phyloP scores from a whole-genome alignment of 371 early-diverging fungal species.

The Gilbertella persicaria region DNA sequence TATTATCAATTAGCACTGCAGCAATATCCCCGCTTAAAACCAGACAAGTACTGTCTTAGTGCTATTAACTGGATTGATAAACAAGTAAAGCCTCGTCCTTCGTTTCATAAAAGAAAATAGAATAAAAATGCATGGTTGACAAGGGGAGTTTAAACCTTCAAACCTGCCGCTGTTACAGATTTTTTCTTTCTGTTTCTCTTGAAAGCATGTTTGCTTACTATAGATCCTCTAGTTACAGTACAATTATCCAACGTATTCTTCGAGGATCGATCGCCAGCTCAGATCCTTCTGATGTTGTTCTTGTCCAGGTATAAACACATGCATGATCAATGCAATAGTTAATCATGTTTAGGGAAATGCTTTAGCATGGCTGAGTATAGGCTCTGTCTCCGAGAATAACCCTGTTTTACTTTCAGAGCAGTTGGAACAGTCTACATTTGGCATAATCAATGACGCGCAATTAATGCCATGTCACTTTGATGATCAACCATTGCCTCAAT shows the following conservation, averaged over 20 bases:
- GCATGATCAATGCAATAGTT: too few relatives aligned
- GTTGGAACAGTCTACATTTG: slow-evolving; percentile 38
- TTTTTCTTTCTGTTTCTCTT: too few relatives aligned
- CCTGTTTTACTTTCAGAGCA: slow-evolving; percentile 9
- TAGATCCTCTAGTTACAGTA: slow-evolving; percentile 27
- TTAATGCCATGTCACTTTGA: slow-evolving; percentile 20
- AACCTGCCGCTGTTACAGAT: too few relatives aligned
- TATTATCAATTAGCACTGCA: slow-evolving; percentile 27
- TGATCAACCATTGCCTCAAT: neutral
- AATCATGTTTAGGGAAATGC: slow-evolving; percentile 22
- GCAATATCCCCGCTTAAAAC: slow-evolving; percentile 23
- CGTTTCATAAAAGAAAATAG: too few relatives aligned
- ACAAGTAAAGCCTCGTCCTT: neutral
- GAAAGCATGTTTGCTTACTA: slow-evolving; percentile 43
- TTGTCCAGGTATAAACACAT: too few relatives aligned
- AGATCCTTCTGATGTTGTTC: slow-evolving; percentile 19
- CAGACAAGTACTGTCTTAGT: slow-evolving; percentile 18
- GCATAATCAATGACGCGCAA: slow-evolving; percentile 33
- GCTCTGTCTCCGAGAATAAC: neutral
- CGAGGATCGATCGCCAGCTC: slow-evolving; percentile 23
- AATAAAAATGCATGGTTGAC: too few relatives aligned
- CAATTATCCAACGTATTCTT: slow-evolving; percentile 30
- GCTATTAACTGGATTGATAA: slow-evolving; percentile 16
- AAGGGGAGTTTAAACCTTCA: too few relatives aligned
- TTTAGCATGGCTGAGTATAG: slow-evolving; percentile 24